Conservation (phyloP, 1,139 yeast genomes). For the Hanseniaspora uvarum region DNA sequence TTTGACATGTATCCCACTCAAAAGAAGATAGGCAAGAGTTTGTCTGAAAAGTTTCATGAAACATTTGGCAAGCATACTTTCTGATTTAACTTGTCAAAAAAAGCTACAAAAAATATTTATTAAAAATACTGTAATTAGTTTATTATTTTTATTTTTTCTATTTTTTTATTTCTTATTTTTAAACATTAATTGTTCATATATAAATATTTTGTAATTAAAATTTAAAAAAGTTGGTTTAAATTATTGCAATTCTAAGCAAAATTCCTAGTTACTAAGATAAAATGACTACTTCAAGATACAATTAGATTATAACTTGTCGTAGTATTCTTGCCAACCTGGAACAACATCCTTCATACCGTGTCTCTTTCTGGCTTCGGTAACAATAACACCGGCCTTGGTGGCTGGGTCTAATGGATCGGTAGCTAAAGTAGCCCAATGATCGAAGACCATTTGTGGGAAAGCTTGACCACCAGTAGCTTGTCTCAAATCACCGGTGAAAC, state of each 20-base stretch:
- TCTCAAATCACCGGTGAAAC: constrained; percentile 99
- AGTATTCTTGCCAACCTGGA: constrained; percentile 99
- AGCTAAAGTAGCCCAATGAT: constrained; percentile 86
- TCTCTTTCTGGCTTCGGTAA: constrained; percentile 84
- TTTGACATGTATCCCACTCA: constrained; percentile 49
- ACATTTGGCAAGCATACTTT: constrained; percentile 42
- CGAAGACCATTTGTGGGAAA: constrained; percentile 99
- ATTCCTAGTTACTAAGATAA: constrained; percentile 2
- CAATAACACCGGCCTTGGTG: constrained; percentile 93
- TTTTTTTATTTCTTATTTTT: neutral
- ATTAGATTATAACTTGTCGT: constrained; percentile 79
- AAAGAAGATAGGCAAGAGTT: constrained; percentile 47
- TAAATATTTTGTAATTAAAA: neutral
- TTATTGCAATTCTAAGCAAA: neutral
- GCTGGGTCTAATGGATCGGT: constrained; percentile 91
- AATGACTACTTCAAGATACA: constrained; percentile 7
- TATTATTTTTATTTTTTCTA: neutral
- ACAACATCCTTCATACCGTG: constrained; percentile 94
- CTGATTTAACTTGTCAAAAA: neutral
- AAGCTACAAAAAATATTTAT: neutral
- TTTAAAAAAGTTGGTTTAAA: neutral
- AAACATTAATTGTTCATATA: neutral
- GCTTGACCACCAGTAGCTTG: constrained; percentile 99
- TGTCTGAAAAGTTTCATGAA: constrained; percentile 53
- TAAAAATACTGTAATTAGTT: too few relatives aligned